A percentile compares a stretch with the other conserved stretches of the same genome.
Evolutionary conservation across 2,329 filamentous ascomycete species (phyloP).

Genomic region (Penicillium sp.): DNA sequence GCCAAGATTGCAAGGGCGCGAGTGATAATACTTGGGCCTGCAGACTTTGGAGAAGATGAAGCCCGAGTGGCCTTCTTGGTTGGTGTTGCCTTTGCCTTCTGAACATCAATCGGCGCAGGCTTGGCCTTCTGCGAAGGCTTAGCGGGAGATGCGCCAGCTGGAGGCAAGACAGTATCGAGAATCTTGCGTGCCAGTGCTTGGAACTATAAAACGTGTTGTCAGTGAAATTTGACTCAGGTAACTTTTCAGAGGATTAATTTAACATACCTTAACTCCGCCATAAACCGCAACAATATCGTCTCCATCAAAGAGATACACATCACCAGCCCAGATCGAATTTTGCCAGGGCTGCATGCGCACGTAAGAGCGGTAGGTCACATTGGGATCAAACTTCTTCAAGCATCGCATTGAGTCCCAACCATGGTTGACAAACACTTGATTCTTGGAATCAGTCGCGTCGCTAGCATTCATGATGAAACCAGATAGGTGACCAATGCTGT

Average conservation of each 20-base stretch:
- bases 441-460: constrained; percentile 62
- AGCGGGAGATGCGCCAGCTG: constrained; percentile 28
- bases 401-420: constrained; percentile 65
- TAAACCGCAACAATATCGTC: constrained; percentile 61
- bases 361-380: constrained; percentile 62
- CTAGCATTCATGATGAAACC: constrained; percentile 66
- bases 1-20: constrained; percentile 47
- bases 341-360: constrained; percentile 62
- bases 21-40: constrained; percentile 35
- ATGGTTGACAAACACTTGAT: constrained; percentile 65
- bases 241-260: not conserved
- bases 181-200: constrained; percentile 47
- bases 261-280: constrained; percentile 49
- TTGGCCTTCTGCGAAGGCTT: constrained; percentile 28
- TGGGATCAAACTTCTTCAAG: constrained; percentile 55
- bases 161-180: constrained; percentile 47
- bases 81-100: constrained; percentile 32
- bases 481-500: constrained; percentile 61
- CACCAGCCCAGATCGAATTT: constrained; percentile 61
- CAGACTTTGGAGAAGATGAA: constrained; percentile 32
- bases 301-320: constrained; percentile 65
- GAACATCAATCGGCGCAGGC: constrained; percentile 30
- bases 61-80: constrained; percentile 31
- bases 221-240: constrained; percentile 1
- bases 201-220: constrained; percentile 37